phyloP scores from a whole-genome alignment of 2,329 filamentous ascomycete species.

The Phyllachora maydis region DNA sequence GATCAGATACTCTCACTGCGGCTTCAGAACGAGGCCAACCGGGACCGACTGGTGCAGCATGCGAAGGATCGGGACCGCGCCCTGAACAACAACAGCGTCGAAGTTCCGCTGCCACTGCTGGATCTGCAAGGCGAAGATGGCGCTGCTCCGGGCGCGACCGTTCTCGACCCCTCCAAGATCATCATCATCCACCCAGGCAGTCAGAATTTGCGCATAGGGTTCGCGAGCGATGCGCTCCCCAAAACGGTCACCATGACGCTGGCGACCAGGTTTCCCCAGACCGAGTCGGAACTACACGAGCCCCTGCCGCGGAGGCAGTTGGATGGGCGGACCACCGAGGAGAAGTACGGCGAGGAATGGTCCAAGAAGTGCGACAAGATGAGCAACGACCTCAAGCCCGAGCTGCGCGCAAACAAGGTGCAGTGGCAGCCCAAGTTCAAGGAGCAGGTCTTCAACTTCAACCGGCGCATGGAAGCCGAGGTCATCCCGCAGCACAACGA shows the following conservation, averaged over 20 bases:
- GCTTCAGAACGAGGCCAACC: conserved; percentile 68
- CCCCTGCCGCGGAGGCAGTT: conserved; percentile 54
- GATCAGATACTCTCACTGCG: conserved; percentile 84
- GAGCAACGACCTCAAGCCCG: conserved; percentile 69
- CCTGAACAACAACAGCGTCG: conserved; percentile 52
- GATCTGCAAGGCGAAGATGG: conserved; percentile 37
- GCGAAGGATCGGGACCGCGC: conserved; percentile 78
- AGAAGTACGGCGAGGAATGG: conserved; percentile 74
- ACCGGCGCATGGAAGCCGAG: conserved; percentile 65
- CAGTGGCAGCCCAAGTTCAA: conserved; percentile 95
- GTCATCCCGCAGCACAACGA: conserved; percentile 90
- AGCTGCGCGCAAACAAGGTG: conserved; percentile 85
- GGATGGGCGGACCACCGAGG: conserved; percentile 43
- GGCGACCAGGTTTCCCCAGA: conserved; percentile 55
- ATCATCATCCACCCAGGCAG: conserved; percentile 92
- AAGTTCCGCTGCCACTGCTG: conserved; percentile 37
- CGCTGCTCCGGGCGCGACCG: conserved; percentile 32
- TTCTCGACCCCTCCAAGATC: conserved; percentile 64
- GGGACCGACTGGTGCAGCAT: conserved; percentile 65
- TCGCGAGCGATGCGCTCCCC: conserved; percentile 87
- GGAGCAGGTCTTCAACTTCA: conserved; percentile 88
- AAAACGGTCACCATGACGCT: conserved; percentile 90
- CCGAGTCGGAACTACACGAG: conserved; percentile 67
- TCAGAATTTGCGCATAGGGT: conserved; percentile 82
- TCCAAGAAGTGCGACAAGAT: conserved; percentile 57